These are phyloP conservation scores for Candida glucosophila DNA, from an alignment of 1,139 yeast genomes.

Conservation along the genomic window DNA sequence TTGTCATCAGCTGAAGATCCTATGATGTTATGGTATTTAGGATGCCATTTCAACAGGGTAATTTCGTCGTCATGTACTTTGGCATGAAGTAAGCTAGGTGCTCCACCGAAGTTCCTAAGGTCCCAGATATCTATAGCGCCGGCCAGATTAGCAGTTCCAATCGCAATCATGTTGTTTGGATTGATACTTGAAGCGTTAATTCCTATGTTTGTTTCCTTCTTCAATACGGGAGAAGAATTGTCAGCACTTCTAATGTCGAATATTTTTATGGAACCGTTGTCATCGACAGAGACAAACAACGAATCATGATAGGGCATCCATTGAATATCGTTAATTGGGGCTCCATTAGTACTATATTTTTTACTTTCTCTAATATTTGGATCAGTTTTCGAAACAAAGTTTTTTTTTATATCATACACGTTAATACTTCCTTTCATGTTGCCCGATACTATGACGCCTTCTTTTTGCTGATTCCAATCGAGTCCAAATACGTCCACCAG, in stretches of 20 bases:
- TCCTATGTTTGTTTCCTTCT: too few relatives aligned
- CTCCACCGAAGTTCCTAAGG: constrained; percentile 36
- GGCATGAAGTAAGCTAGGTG: constrained; percentile 9
- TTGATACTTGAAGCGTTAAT: constrained; percentile 63
- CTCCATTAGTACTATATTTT: constrained; percentile 8
- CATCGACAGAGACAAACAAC: constrained; percentile 50
- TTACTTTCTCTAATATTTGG: constrained; percentile 6
- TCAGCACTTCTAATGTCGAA: constrained; percentile 42
- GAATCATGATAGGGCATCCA: constrained; percentile 57
- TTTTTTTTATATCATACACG: constrained; percentile 24
- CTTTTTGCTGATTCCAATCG: constrained; percentile 36
- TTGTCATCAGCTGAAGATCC: constrained; percentile 73
- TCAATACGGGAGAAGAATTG: constrained; percentile 23
- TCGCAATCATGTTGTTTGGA: constrained; percentile 37
- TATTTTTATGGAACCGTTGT: constrained; percentile 38
- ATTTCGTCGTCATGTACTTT: constrained; percentile 47
- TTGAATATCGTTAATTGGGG: constrained; percentile 53
- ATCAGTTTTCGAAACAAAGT: constrained; percentile 9
- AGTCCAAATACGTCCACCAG: constrained; percentile 30
- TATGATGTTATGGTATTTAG: constrained; percentile 45
- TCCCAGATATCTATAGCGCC: constrained; percentile 66
- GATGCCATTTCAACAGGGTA: constrained; percentile 76
- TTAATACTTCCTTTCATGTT: constrained; percentile 28
- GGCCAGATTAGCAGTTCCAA: constrained; percentile 65
- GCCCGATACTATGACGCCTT: constrained; percentile 28